phyloP scores from a whole-genome alignment of 2,329 filamentous ascomycete genomes.

The Fragosphaeria purpurea region DNA sequence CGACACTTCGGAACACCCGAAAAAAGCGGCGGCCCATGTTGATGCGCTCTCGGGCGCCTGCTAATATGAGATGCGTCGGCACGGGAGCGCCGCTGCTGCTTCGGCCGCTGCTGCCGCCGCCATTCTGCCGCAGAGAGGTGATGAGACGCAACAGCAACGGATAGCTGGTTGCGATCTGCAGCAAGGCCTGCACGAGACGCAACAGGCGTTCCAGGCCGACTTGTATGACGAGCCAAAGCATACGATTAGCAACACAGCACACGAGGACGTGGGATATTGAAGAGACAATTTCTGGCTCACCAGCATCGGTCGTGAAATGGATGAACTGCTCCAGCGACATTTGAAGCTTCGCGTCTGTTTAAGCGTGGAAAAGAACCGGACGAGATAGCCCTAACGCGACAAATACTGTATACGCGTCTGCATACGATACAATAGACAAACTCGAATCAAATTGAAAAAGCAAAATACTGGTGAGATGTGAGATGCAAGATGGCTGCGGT shows the following conservation, averaged over 20 bases:
- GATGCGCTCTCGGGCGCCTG: conserved; percentile 29
- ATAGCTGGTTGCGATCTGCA: conserved; percentile 38
- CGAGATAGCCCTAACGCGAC: too few species aligned
- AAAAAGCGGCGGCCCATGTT: conserved; percentile 50
- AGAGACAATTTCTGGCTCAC: conserved; percentile 21
- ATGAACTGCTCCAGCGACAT: conserved; percentile 26
- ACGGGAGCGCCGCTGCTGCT: neutral
- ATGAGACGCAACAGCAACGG: conserved; percentile 29
- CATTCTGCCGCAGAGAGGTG: neutral
- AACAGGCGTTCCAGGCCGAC: conserved; percentile 53
- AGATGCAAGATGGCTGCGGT: too few species aligned
- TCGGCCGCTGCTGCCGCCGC: neutral
- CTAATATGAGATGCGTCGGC: conserved; percentile 17
- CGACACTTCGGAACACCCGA: conserved; percentile 59
- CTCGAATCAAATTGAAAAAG: too few species aligned
- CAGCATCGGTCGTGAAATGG: conserved; percentile 36
- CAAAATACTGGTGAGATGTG: too few species aligned
- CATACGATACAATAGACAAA: too few species aligned
- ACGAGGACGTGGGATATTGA: neutral
- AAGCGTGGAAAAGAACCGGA: too few species aligned
- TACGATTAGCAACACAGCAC: too few species aligned
- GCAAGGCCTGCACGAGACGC: conserved; percentile 44
- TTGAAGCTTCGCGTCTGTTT: too few species aligned
- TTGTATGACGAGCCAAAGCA: conserved; percentile 15
- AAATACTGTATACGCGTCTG: too few species aligned